These are phyloP conservation scores for Kandelia obovata DNA, from an alignment of 345 rosid species.

Conservation along the genomic window DNA sequence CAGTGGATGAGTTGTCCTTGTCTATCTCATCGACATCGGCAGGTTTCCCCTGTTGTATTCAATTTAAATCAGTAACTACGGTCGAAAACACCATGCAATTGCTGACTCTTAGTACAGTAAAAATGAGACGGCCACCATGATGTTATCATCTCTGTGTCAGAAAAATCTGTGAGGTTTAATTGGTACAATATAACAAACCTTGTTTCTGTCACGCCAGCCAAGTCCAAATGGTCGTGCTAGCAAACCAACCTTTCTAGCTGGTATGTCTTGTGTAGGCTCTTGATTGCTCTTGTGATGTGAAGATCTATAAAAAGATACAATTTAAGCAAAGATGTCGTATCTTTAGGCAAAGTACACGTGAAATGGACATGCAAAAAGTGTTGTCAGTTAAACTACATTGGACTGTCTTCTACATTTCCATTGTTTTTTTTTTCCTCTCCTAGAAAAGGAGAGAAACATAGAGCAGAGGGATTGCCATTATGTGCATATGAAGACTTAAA, in stretches of 20 bases:
- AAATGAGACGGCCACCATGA: background rate
- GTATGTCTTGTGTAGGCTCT: slow-evolving; percentile 60
- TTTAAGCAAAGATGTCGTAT: slow-evolving; percentile 4
- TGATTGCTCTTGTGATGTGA: slow-evolving; percentile 45
- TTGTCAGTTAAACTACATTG: background rate
- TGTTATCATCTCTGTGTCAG: too few relatives aligned
- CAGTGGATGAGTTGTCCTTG: slow-evolving; percentile 48
- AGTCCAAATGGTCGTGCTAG: slow-evolving; percentile 88
- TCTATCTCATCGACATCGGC: slow-evolving; percentile 27
- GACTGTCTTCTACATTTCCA: background rate
- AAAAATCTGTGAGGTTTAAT: too few relatives aligned
- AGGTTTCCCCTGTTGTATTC: slow-evolving; percentile 45
- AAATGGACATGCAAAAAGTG: background rate
- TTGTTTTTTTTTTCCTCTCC: background rate
- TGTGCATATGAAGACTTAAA: too few relatives aligned
- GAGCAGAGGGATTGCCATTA: too few relatives aligned
- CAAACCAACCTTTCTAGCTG: slow-evolving; percentile 71
- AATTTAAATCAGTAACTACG: background rate
- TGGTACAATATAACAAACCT: slow-evolving; percentile 40
- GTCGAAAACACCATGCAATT: background rate
- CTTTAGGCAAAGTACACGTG: background rate
- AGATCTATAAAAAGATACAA: slow-evolving; percentile 40
- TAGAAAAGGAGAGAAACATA: background rate
- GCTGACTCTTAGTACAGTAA: background rate
- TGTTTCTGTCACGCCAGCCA: slow-evolving; percentile 96